A percentile compares a stretch with the other conserved stretches of the same genome.
Conservation (phyloP, 2,329 filamentous ascomycete species). For the Pseudogymnoascus sp. region DNA sequence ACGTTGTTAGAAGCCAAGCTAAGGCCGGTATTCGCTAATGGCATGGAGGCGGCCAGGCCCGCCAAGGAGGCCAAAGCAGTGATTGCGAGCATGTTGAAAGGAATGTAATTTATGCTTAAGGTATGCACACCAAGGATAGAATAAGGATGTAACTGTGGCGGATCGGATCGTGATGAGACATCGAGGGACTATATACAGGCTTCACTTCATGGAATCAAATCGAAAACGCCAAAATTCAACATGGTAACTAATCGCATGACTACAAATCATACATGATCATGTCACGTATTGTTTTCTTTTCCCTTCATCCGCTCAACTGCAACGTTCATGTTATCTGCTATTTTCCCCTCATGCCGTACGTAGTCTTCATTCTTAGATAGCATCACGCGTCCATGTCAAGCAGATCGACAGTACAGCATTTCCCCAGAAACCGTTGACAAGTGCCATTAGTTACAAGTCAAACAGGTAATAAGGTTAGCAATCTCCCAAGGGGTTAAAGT, state of each 20-base stretch:
- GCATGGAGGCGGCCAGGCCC: constrained; percentile 29
- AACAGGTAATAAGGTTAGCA: neutral
- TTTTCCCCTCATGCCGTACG: neutral
- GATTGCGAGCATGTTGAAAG: constrained; percentile 27
- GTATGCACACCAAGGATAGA: neutral
- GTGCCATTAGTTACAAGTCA: neutral
- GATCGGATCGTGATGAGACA: neutral
- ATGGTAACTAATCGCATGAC: neutral
- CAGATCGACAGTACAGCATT: constrained; percentile 1
- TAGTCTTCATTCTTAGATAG: neutral
- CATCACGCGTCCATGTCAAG: constrained; percentile 5
- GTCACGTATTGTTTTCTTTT: constrained; percentile 1
- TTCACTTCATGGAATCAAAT: neutral
- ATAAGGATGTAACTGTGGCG: neutral
- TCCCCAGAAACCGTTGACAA: neutral
- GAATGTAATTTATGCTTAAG: neutral
- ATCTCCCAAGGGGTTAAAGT: neutral
- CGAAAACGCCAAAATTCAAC: neutral
- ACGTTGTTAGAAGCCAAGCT: constrained; percentile 48
- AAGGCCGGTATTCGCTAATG: constrained; percentile 36
- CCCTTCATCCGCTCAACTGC: constrained; percentile 7
- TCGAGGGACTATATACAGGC: neutral
- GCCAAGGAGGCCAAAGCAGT: constrained; percentile 24
- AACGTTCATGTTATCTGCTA: constrained; percentile 1
- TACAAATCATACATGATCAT: neutral